Evolutionary conservation across 352 stramenopile genomes (phyloP), one percentile per base, ranked within the genome.

Genomic region (Phytophthora vignae): DNA sequence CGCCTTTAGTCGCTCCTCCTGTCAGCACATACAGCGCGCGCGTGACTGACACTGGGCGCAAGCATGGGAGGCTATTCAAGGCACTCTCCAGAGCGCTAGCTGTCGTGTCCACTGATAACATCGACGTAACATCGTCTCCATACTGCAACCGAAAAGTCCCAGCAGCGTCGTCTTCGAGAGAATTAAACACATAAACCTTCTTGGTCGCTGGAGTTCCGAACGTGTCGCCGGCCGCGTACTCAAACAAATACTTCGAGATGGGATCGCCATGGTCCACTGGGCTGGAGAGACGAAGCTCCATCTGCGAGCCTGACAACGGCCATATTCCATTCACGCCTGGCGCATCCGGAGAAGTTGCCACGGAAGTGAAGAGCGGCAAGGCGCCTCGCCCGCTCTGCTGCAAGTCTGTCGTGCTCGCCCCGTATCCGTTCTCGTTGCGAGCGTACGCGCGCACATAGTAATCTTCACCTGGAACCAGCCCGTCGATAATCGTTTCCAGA

Each of bases 121-220:
- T 62, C 10, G 76, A 70, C 14, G 87, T 82, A 10, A 79, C 21
- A 4, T 73, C 61, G 33, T 88, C 79, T 4, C 85, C 88, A 38
- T 94, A 95, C 42, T 90, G 77, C 31, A 95, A 46, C 1, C 70
- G 83, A 49, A 95, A 95, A 6, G 82, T 92, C 2, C 88, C 88
- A 7, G 72, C 62, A 12, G 90, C 79, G 53, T 95, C 84, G 55
- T 90, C 81, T 44, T 81, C 72, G 1, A 81, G 17, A 11, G 62
- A 60, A 63, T 82, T 90, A 29, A 60, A 83, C 15, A 90, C 71
- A n/a, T 54, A 78, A 2, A 95, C 21, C 31, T 75, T 83, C 60
- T 92, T 91, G 19, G 79, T 79, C 0, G 82, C 68, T 4, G 71
- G 69, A 4, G 61, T 74, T 12, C 84, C 87, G 65, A 93, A 94